Percentiles rank a stretch among this genome's conserved stretches.
Conservation (phyloP, 2,329 filamentous ascomycete species). For the Colletotrichum sp. region DNA sequence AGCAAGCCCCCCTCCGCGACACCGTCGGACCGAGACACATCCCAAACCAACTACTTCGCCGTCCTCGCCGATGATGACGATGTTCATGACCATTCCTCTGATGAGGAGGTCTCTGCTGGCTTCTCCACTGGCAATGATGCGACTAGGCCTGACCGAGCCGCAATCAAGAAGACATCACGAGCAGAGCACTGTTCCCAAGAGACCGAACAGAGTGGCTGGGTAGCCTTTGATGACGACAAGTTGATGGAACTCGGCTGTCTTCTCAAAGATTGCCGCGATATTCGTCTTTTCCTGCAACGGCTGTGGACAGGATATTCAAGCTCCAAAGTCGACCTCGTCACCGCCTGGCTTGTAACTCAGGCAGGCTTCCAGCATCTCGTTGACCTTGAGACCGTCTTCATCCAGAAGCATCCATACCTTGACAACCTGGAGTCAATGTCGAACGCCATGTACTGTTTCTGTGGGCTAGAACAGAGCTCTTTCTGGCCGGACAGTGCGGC, state of each 20-base stretch:
- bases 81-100: rapidly evolving
- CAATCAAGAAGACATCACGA: no score
- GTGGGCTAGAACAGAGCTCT: neutral
- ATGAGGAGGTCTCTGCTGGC: neutral
- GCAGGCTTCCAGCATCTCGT: neutral
- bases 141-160: no score
- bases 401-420: neutral
- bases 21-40: neutral
- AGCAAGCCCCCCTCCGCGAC: neutral
- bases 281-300: neutral
- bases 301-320: neutral
- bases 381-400: neutral
- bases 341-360: neutral
- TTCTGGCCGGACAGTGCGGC: neutral
- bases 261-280: neutral
- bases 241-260: neutral
- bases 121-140: rapidly evolving
- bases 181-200: no score
- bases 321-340: neutral
- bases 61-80: neutral
- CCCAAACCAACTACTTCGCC: neutral
- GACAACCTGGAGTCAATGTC: neutral
- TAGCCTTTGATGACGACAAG: neutral
- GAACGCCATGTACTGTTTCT: neutral
- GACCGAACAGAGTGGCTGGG: neutral